Base-by-base conservation (phyloP, 2,329 filamentous ascomycete species). In the Alternaria incomplexa region DNA sequence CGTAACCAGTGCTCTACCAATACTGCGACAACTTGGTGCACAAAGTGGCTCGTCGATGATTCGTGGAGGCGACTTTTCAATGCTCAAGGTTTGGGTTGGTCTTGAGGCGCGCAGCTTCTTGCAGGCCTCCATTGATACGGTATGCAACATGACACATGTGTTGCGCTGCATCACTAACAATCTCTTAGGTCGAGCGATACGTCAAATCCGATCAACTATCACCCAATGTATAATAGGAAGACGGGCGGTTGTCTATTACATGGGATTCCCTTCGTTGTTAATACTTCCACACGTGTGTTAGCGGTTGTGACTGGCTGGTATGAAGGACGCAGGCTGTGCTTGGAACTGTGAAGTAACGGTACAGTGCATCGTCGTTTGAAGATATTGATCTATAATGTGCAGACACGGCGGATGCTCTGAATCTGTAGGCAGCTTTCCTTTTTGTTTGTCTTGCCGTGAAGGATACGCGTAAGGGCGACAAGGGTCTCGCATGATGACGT, bases 1-100 rank as follows among this genome's bases (percentile, higher is more conserved):
- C 54, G 11, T 7, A 3, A 26, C 40, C 75, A 94, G 93, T 74
- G 93, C 94, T 8, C 83, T 99, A 52, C 96, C 96, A 0, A 98
- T 99, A 51, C 82, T 99, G 61, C 87, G 96, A 71, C 91, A 97
- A 77, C 85, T 99, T 4, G 93, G 95, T 52, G 89, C 93, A 0
- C 89, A 94, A 76, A 89, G 90, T 68, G 90, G 91, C 26, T 88
- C 88, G 5, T 80, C 81, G 0, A 83, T 84, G 76, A 78, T 85
- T 17, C 75, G 80, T 43, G 81, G 81, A 26, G 83, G 83, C 26
- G 84, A 85, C 61, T 80, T 85, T 52, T 84, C 82, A 1, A 96
- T 98, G 91, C 83, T 97, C 70, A 89, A 93, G 73, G 90, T 97
- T 6, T 98, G 95, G 95, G 88, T 92, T 62, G 94, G 95, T 2